Percentiles rank a stretch among this genome's conserved stretches.
phyloP scores from a whole-genome alignment of 208 protist species.

The Acanthamoeba castellanii region DNA sequence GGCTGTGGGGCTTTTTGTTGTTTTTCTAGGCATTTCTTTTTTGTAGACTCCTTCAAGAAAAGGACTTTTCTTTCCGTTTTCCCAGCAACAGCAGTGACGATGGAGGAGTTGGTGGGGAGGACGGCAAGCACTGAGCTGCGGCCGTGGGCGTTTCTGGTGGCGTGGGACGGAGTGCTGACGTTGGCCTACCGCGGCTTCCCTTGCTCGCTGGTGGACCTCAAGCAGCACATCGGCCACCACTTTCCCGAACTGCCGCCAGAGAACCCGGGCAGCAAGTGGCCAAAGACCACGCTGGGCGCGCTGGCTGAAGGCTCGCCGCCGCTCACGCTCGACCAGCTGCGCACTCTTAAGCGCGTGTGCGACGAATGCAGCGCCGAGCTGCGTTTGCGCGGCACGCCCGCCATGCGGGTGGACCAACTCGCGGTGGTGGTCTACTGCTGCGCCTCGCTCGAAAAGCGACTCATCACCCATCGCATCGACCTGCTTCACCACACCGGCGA shows the following conservation, averaged over 20 bases:
- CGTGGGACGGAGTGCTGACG: conserved; percentile 55
- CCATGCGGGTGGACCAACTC: background rate
- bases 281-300: conserved; percentile 56
- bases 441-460: conserved; percentile 31
- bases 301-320: background rate
- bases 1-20: background rate
- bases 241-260: conserved; percentile 63
- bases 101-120: conserved; percentile 29
- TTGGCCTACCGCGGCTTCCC: conserved; percentile 61
- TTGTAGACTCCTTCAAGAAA: background rate
- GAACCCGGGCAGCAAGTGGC: conserved; percentile 69
- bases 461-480: conserved; percentile 15
- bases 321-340: conserved; percentile 41
- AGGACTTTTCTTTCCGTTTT: background rate
- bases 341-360: background rate
- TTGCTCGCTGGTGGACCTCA: background rate
- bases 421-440: conserved; percentile 62
- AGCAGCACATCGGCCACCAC: conserved; percentile 4
- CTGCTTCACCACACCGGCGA: background rate
- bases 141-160: conserved; percentile 59
- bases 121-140: background rate
- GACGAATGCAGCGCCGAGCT: conserved; percentile 18
- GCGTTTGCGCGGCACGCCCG: background rate
- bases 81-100: background rate
- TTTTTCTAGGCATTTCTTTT: background rate